A percentile compares a stretch with the other conserved stretches of the same genome.
Conservation (phyloP, 1,284 basidiomycete species). For the Limonomyces culmigenus region DNA sequence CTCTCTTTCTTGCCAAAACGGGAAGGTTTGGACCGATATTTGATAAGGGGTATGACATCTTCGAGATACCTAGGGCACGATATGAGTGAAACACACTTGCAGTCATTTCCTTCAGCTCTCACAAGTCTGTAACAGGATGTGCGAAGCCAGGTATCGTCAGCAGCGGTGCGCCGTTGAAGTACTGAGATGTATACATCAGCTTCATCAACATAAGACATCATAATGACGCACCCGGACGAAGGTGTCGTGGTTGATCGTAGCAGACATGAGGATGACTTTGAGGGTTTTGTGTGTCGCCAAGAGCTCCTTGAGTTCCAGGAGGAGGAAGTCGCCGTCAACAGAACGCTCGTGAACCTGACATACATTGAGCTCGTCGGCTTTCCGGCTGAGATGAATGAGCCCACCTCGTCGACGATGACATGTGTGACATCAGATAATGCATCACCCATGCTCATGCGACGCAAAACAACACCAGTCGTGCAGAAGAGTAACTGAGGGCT, state of each 20-base stretch:
- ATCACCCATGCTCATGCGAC: slow-evolving; percentile 65
- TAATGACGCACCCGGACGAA: too few species aligned
- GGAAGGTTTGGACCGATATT: slow-evolving; percentile 23
- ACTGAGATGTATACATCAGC: too few species aligned
- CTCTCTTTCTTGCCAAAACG: slow-evolving; percentile 25
- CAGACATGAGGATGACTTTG: slow-evolving; percentile 78
- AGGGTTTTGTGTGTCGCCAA: slow-evolving; percentile 53
- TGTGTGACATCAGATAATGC: slow-evolving; percentile 63
- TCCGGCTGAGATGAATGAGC: slow-evolving; percentile 4
- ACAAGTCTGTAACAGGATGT: slow-evolving; percentile 67
- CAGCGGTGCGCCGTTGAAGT: slow-evolving; percentile 70
- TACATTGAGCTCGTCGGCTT: slow-evolving; percentile 1
- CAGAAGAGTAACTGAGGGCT: slow-evolving; percentile 86
- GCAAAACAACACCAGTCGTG: slow-evolving; percentile 82
- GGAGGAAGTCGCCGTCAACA: slow-evolving; percentile 78
- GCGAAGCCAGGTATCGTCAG: slow-evolving; percentile 76
- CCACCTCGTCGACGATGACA: slow-evolving; percentile 82
- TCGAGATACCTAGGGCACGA: slow-evolving; percentile 54
- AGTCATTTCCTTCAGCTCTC: too few species aligned
- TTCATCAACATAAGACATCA: too few species aligned
- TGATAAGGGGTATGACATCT: slow-evolving; percentile 46
- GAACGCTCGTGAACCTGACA: slow-evolving; percentile 82
- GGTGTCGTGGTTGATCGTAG: slow-evolving; percentile 78
- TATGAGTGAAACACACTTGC: too few species aligned
- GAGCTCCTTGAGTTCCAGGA: slow-evolving; percentile 74